Base-by-base conservation (phyloP, 176 grass and related monocot genomes). In the Avena eriantha region DNA sequence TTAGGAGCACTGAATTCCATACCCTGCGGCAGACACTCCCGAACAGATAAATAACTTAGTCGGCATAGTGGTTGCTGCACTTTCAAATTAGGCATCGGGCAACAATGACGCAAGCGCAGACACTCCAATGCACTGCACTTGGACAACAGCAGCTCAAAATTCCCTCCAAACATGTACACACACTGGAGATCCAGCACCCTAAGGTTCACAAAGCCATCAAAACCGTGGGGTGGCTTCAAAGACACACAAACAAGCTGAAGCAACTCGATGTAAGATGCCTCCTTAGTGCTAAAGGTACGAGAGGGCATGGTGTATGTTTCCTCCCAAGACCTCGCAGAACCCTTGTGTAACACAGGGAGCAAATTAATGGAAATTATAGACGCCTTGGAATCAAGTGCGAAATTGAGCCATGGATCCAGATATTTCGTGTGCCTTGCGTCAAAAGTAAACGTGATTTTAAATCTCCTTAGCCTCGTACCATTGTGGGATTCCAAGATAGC, bases 401-500 rank as follows among this genome's bases (percentile, higher is more conserved):
- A 50, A 19, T 33, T 45, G 60, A 81, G 18, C 79, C 79, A 81
- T 50, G 9, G 61, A 50, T 81, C 79, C 16, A 81, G 24, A 81
- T 81, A 29, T 81, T 81, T 31, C 23, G 79, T 1, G 23, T 81
- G 79, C 79, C 45, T 50, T 3, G 10, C 21, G 17, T 81, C 60
- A 50, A 67, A 24, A 0, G 16, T 24, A 34, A 67, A 81, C 63
- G 24, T 4, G 45, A 50, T 33, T 19, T 13, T 48, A 33, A 81
- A 81, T n/a, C 60, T 68, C 61, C 79, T 81, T 48, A 68, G 29
- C 16, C 60, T 3, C n/a, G 18, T n/a, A 4, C 79, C 61, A 7
- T 2, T 12, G 26, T 81, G 79, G 24, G 79, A 81, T 68, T 81
- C 79, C 79, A 81, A 21, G 79, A 68, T 13, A 35, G 60, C 60